Base-by-base conservation (phyloP, 495 filamentous ascomycete genomes). In the Talaromyces proteolyticus region DNA sequence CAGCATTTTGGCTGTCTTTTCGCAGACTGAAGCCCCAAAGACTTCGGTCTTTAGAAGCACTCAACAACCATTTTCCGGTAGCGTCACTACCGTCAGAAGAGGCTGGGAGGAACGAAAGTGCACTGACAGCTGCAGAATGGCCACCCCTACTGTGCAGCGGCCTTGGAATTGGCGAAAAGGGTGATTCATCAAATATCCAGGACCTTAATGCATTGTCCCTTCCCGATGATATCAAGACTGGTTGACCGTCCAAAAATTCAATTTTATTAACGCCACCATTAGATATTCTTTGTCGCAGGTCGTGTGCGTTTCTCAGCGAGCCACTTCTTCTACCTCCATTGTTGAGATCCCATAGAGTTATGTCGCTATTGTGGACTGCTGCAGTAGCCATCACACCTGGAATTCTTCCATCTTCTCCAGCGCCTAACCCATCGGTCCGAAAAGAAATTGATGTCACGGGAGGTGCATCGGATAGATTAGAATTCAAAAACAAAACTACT, bases 311-410 rank as follows among this genome's bases (percentile, higher is more conserved):
- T 44, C 90, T 83, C 21, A 97, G 76, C 11, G 91, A 73, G 18
- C 91, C 91, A 61, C 81, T 84, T 46, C 93, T 78, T 49, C 87
- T 80, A 4, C 90, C 89, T 2, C 89, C 91, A 17, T 86, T 75
- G 55, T 95, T 93, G 44, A 99, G 75, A 65, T 97, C 92, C 94
- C 94, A 99, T 52, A 99, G 79, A 1, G 88, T 95, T 38, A 97
- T 79, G 68, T 96, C 91, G 12, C 92, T 90, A 55, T 76, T 87
- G 5, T 74, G 70, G 24, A 68, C 63, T 10, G 82, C 84, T 11
- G 83, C 83, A 4, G 87, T 95, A 40, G 86, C 92, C 91, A 94
- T 93, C 40, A 88, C 86, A 41, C 91, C 89, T 11, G 87, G 72
- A 52, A 79, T 79, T 44, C 79, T 80, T 3, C 91, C 91, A 64